Percentiles rank a stretch among this genome's conserved stretches.
Conservation (phyloP, 192 early-diverging fungal species). For the Ambispora gerdemannii region DNA sequence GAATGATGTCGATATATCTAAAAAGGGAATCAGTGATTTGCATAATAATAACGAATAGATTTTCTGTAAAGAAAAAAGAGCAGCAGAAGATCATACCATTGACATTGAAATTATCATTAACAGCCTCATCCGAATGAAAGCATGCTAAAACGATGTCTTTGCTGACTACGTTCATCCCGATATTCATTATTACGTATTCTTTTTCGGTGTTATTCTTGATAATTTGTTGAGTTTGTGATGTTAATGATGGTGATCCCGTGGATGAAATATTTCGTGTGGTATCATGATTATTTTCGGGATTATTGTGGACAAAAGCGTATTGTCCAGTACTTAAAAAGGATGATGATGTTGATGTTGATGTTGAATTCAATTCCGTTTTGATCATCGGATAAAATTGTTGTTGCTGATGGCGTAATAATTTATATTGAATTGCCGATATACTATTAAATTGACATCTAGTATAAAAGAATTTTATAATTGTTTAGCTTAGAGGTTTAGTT, state of each 20-base stretch:
- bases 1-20: no score
- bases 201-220: conserved; percentile 35
- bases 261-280: neutral
- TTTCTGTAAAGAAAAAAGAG: no score
- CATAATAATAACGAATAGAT: no score
- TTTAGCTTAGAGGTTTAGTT: no score
- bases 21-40: no score
- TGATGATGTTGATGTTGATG: neutral
- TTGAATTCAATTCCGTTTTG: no score
- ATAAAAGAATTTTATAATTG: neutral
- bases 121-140: conserved; percentile 46
- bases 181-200: conserved; percentile 43
- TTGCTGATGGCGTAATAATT: neutral
- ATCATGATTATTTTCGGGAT: neutral
- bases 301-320: neutral
- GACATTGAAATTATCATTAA: neutral
- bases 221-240: neutral
- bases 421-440: neutral
- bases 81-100: no score
- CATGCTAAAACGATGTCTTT: conserved; percentile 45
- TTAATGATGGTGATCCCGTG: neutral
- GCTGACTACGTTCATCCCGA: conserved; percentile 47
- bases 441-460: conserved; percentile 26
- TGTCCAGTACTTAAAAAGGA: no score
- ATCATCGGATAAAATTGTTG: no score